These are phyloP conservation scores for Monosporascus sp. DNA, from an alignment of 2,329 filamentous ascomycete species.

Conservation along the genomic window DNA sequence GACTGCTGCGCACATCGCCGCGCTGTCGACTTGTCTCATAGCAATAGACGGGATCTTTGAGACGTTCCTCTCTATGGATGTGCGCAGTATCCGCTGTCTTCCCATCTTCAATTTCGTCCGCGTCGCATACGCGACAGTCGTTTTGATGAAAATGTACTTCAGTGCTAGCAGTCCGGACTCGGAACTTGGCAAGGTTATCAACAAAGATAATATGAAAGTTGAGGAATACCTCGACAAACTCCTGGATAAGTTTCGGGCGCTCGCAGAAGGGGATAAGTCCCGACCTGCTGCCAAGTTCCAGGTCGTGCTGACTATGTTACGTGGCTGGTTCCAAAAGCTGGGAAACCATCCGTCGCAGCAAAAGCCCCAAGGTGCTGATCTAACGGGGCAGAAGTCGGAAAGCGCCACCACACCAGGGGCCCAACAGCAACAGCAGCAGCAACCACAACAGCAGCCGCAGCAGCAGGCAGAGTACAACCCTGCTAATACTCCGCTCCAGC, in stretches of 20 bases:
- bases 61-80: slow-evolving; percentile 56
- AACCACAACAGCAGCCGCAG: slow-evolving; percentile 14
- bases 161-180: slow-evolving; percentile 58
- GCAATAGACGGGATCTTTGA: slow-evolving; percentile 64
- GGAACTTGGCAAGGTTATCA: slow-evolving; percentile 64
- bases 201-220: slow-evolving; percentile 60
- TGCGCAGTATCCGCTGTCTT: slow-evolving; percentile 53
- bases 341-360: slow-evolving; percentile 13
- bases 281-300: slow-evolving; percentile 65
- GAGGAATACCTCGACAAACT: slow-evolving; percentile 64
- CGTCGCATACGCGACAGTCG: slow-evolving; percentile 64
- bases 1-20: slow-evolving; percentile 58
- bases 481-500: slow-evolving; percentile 48
- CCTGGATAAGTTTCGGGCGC: slow-evolving; percentile 59
- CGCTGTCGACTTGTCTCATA: slow-evolving; percentile 60
- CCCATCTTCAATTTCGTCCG: slow-evolving; percentile 69
- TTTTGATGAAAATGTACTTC: slow-evolving; percentile 70
- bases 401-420: slow-evolving; percentile 3
- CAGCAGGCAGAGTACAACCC: slow-evolving; percentile 23
- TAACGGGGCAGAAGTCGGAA: slow-evolving; percentile 1
- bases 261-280: slow-evolving; percentile 58
- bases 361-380: slow-evolving; percentile 2
- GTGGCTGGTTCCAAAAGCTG: slow-evolving; percentile 60
- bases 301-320: slow-evolving; percentile 64
- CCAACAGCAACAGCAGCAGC: slow-evolving; percentile 11